Conservation (phyloP, 176 grass and related monocot species). For the Avena sativa region DNA sequence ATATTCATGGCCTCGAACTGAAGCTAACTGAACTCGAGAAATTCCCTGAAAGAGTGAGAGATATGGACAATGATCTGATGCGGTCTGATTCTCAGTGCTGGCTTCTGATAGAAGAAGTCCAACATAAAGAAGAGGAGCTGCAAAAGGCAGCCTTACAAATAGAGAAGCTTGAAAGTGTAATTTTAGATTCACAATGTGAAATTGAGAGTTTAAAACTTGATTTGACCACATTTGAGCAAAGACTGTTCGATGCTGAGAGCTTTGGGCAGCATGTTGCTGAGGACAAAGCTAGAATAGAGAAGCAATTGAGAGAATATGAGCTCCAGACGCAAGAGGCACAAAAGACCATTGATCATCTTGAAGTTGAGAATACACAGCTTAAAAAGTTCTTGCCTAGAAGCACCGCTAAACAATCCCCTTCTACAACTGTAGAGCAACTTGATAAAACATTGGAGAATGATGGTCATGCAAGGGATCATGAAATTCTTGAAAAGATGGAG, state of each 20-base stretch:
- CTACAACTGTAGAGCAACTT: constrained; percentile 48
- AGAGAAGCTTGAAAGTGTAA: constrained; percentile 70
- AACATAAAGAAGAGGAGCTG: constrained; percentile 73
- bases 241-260: constrained; percentile 58
- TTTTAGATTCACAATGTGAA: constrained; percentile 95
- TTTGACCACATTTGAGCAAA: constrained; percentile 80
- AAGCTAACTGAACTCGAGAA: constrained; percentile 85
- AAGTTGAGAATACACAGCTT: constrained; percentile 70
- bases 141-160: constrained; percentile 68
- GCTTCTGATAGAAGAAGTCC: constrained; percentile 77
- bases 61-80: constrained; percentile 60
- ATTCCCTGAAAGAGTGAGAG: constrained; percentile 65
- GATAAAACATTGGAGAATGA: constrained; percentile 52
- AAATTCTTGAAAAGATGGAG: constrained; percentile 60
- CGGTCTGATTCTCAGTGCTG: constrained; percentile 71
- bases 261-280: constrained; percentile 48
- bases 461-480: constrained; percentile 35
- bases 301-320: constrained; percentile 47
- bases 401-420: constrained; percentile 48
- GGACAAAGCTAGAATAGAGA: constrained; percentile 45
- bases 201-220: constrained; percentile 99
- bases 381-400: constrained; percentile 50
- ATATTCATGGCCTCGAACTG: constrained; percentile 84
- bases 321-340: constrained; percentile 53
- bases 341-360: constrained; percentile 53